Percentiles rank a stretch among this genome's conserved stretches.
Evolutionary conservation across 768 basidiomycete genomes (phyloP).

Genomic region (Amanita exitialis): DNA sequence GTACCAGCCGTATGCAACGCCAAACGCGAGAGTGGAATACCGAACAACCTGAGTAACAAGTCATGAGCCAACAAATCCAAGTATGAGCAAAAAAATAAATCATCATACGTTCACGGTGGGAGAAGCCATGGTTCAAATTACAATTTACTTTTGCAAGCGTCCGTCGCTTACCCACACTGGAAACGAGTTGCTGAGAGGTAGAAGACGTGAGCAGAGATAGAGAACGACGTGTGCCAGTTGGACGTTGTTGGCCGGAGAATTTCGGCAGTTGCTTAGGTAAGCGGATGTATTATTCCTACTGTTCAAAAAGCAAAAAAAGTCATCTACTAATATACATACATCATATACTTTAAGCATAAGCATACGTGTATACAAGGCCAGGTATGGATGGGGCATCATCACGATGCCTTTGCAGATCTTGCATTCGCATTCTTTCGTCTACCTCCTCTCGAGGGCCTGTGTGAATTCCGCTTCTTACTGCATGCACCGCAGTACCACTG

Average conservation of each 20-base stretch:
- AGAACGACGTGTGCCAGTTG: conserved; percentile 18
- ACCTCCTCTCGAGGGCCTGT: conserved; percentile 41
- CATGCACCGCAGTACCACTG: conserved; percentile 73
- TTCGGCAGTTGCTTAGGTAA: conserved; percentile 35
- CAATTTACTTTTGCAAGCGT: not conserved
- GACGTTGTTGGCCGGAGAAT: conserved; percentile 27
- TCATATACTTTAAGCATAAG: no score
- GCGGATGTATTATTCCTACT: not conserved
- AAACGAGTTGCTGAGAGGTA: not conserved
- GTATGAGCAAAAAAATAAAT: not conserved
- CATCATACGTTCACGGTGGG: conserved; percentile 59
- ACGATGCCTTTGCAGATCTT: conserved; percentile 3
- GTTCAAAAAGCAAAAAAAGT: no score
- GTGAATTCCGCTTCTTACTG: conserved; percentile 41
- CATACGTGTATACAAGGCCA: not conserved
- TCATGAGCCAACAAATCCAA: not conserved
- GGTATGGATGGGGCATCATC: not conserved
- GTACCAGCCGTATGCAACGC: conserved; percentile 85
- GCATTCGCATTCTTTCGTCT: conserved; percentile 23
- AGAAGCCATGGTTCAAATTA: conserved; percentile 62
- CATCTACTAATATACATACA: no score
- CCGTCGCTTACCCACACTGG: not conserved
- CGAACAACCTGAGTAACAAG: conserved; percentile 65
- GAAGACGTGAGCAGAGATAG: conserved; percentile 3
- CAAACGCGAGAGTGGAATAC: conserved; percentile 82